These are phyloP conservation scores for Fusarium praegraminearum DNA, from an alignment of 2,329 filamentous ascomycete genomes.

Conservation along the genomic window DNA sequence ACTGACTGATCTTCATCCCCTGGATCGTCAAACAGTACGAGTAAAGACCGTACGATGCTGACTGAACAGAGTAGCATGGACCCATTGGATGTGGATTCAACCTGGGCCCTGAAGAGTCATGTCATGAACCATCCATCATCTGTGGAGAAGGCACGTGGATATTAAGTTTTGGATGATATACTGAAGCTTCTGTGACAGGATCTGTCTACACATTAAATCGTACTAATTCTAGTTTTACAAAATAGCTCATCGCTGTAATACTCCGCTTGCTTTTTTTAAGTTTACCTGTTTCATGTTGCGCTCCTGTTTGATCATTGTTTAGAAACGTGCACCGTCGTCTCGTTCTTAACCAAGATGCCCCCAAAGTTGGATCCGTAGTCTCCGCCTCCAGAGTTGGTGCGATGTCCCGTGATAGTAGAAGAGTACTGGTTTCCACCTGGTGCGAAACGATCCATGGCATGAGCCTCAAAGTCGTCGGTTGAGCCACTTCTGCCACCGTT, in stretches of 20 bases:
- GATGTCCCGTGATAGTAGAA: conserved; percentile 32
- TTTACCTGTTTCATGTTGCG: background rate
- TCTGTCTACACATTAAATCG: conserved; percentile 4
- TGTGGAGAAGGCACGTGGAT: background rate
- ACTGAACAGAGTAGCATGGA: background rate
- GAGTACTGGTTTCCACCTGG: conserved; percentile 27
- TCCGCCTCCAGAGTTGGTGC: background rate
- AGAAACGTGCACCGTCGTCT: conserved; percentile 33
- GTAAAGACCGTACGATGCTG: background rate
- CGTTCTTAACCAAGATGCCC: conserved; percentile 45
- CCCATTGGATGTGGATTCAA: background rate
- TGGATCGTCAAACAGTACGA: background rate
- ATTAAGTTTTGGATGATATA: background rate
- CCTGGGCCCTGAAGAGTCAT: background rate
- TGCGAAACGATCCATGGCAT: conserved; percentile 35
- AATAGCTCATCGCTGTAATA: background rate
- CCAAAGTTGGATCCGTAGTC: conserved; percentile 9
- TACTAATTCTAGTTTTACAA: background rate
- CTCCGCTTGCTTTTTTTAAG: background rate
- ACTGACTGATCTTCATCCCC: background rate
- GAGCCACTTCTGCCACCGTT: conserved; percentile 12
- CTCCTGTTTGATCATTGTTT: conserved; percentile 6
- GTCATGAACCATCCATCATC: background rate
- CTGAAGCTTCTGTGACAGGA: background rate
- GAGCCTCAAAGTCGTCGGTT: conserved; percentile 39